Base-by-base conservation (phyloP, 75 land plant genomes). In the Sequoiadendron giganteum region DNA sequence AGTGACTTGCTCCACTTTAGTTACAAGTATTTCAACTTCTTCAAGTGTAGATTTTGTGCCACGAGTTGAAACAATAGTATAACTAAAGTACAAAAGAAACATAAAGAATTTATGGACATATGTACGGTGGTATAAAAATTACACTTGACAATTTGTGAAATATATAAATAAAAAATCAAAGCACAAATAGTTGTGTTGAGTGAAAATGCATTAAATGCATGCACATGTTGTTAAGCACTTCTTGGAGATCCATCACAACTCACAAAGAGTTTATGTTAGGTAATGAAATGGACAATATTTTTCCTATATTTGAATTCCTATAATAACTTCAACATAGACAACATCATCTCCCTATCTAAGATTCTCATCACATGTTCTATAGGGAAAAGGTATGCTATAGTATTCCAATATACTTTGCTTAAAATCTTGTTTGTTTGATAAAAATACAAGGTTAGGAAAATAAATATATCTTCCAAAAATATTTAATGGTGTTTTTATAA, bases 1-100 rank as follows among this genome's bases (percentile, higher is more conserved):
- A 3, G 99, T 97, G 85, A 97, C 80, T 68, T 95, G 88, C 79
- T 97, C 99, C 56, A 97, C 99, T 87, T 92, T 94, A 13, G 95
- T 96, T 9, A 97, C 99, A 80, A 92, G 72, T 47, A 94, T 89
- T 19, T 95, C 98, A 81, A 93, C 88, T 49, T 87, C 82, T 85
- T 96, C 96, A 70, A 97, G 88, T 75, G 95, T 88, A 65, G 93
- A 72, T 76, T 98, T 95, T 58, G 99, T 97, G 38, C 99, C 99
- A 88, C 99, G 98, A 87, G 99, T 97, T 49, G 99, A 96, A 81
- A 97, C 92, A 89, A 96, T 90, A 19, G 94, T 86, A 72, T 91
- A 96, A 10, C 98, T 97, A 85, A 49, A 86, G 39, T 21, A 47
- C 6, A 82, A 82, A 28, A 10, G 52, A 45, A 47, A 82, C 47